Percentiles rank a stretch among this genome's conserved stretches.
These are phyloP conservation scores for Cercospora sp. DNA, from an alignment of 2,329 filamentous ascomycete species.

Conservation along the genomic window DNA sequence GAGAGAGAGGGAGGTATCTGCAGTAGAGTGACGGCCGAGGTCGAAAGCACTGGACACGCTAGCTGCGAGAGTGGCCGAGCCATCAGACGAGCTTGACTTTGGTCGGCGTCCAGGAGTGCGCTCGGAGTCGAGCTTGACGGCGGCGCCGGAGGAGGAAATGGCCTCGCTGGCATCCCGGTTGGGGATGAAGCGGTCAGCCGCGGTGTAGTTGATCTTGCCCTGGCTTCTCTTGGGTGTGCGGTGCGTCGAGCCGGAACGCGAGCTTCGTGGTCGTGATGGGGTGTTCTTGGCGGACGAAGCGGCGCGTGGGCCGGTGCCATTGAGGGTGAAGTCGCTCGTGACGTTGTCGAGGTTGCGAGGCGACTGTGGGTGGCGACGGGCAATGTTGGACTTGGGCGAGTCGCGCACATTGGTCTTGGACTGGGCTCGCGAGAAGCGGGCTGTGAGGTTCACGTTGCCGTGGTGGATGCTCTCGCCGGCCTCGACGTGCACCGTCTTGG, in stretches of 20 bases:
- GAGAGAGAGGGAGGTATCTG: constrained; percentile 68
- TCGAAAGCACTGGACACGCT: constrained; percentile 69
- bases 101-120: constrained; percentile 62
- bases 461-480: constrained; percentile 71
- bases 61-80: constrained; percentile 69
- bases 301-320: constrained; percentile 67
- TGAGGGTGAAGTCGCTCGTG: constrained; percentile 88
- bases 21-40: constrained; percentile 62
- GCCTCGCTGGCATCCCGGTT: constrained; percentile 89
- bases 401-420: constrained; percentile 71
- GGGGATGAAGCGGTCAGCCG: constrained; percentile 90
- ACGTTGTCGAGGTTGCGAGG: constrained; percentile 87
- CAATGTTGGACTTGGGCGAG: constrained; percentile 97
- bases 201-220: constrained; percentile 61
- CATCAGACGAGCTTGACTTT: constrained; percentile 69
- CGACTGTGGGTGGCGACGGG: constrained; percentile 63
- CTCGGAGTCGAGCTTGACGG: constrained; percentile 80
- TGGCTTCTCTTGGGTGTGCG: constrained; percentile 56
- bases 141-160: constrained; percentile 66
- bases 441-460: constrained; percentile 70
- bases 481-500: constrained; percentile 59
- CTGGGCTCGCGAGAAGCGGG: constrained; percentile 72
- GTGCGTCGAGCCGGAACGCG: constrained; percentile 42
- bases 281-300: constrained; percentile 48
- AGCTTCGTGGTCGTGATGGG: constrained; percentile 45